Evolutionary conservation across 2,329 filamentous ascomycete species (phyloP), one percentile per base, ranked within the genome.

Genomic region (Didymella keratinophila): DNA sequence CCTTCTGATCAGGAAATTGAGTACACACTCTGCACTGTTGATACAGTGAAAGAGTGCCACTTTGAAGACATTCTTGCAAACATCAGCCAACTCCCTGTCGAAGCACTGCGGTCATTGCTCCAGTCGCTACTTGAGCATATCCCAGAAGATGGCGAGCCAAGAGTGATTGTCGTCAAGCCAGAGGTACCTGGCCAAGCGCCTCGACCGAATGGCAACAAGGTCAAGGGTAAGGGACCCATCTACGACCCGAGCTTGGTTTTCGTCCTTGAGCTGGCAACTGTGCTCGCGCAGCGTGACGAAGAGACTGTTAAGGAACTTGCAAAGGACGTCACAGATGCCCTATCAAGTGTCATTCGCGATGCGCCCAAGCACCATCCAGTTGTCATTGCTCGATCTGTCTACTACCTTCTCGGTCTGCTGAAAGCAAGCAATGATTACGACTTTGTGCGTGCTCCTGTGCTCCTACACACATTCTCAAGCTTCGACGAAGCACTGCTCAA

Each of bases 1-100:
- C 95, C 95, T 2, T 98, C 95, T 1, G 93, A 98, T 64, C 94
- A 98, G 74, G 95, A 99, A 75, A 84, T 99, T 28, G 95, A 99
- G 71, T 97, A 95, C 73, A 98, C 95, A 0, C 82, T 99, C 10
- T 95, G 91, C 73, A 94, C 95, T 0, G 91, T 97, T 2, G 95
- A 98, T 74, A 99, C 94, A 70, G 88, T 99, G 41, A 94, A 91
- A 67, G 90, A 92, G 43, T 99, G 95, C 75, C 88, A 90, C 54
- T 89, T 98, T 72, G 87, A 89, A 58, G 87, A 90, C 62, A 87
- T 98, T 3, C 88, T 98, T 66, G 84, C 86, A 12, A 96, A 97
- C 71, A 89, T 98, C 58, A 91, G 89, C 58, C 82, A 84, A 46
- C 82, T 93, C 56, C 86, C 89, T 7, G 72, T 86, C 3, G 75